Percentiles rank a stretch among this genome's conserved stretches.
These are phyloP conservation scores for Umbelopsis vinacea DNA, from an alignment of 192 early-diverging fungal species.

Conservation along the genomic window DNA sequence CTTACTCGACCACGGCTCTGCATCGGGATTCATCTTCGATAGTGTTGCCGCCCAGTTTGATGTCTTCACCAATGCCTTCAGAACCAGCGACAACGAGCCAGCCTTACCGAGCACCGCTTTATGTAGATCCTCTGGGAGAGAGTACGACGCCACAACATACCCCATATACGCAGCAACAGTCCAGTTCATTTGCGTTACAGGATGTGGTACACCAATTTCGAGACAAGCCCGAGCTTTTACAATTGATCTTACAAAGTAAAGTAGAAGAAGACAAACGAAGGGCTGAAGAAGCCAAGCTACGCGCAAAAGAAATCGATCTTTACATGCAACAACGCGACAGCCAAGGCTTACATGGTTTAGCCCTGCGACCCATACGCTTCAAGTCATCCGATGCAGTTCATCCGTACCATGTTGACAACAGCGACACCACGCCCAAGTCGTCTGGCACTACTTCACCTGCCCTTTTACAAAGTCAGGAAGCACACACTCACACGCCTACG, in stretches of 20 bases:
- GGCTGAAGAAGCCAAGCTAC: constrained; percentile 58
- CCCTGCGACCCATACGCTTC: constrained; percentile 2
- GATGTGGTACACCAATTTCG: constrained; percentile 52
- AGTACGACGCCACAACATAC: constrained; percentile 1
- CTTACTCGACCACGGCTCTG: neutral
- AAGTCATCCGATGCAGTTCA: neutral
- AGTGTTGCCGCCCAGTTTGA: constrained; percentile 6
- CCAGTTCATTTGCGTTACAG: constrained; percentile 47
- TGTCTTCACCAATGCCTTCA: neutral
- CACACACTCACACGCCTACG: too few species aligned
- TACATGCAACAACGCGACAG: constrained; percentile 3
- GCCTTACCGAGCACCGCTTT: neutral
- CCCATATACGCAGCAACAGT: neutral
- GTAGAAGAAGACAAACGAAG: constrained; percentile 61
- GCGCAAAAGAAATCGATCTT: constrained; percentile 53
- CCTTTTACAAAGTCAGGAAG: too few species aligned
- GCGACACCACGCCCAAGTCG: neutral
- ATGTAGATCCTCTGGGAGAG: neutral
- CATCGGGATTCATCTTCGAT: constrained; percentile 7
- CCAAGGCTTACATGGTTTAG: neutral
- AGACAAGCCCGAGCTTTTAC: constrained; percentile 55
- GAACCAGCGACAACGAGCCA: neutral
- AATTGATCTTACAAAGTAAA: constrained; percentile 57
- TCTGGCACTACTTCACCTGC: too few species aligned
- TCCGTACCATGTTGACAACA: neutral